Percentiles rank a stretch among this genome's conserved stretches.
Evolutionary conservation across 2,329 filamentous ascomycete genomes (phyloP).

Genomic region (Dothistroma pini): DNA sequence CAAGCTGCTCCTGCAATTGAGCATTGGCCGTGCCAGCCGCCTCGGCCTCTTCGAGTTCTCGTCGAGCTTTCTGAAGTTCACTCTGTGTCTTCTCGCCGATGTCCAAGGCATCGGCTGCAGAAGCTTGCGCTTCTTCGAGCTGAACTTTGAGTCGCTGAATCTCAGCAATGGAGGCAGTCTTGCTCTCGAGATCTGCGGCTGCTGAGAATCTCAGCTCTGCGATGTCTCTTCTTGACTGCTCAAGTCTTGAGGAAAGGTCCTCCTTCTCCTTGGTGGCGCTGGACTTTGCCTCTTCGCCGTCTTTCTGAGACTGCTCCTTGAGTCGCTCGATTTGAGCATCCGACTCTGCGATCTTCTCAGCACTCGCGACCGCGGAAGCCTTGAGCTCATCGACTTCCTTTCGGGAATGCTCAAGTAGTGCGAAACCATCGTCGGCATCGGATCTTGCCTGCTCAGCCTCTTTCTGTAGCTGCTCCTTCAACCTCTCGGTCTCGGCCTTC

Average conservation of each 20-base stretch:
- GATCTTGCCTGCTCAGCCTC: neutral
- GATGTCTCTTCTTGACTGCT: neutral
- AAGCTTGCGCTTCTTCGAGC: neutral
- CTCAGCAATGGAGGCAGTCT: neutral
- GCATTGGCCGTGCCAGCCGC: neutral
- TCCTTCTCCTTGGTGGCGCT: neutral
- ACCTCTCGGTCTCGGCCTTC: neutral
- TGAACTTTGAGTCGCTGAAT: neutral
- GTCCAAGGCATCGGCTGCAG: neutral
- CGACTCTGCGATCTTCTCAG: neutral
- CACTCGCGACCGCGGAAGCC: slow-evolving; percentile 6
- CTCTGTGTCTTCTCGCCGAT: neutral
- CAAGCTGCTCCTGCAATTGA: slow-evolving; percentile 1
- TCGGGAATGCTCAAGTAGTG: slow-evolving; percentile 2
- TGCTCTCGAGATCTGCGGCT: neutral
- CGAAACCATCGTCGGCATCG: neutral
- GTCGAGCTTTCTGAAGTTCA: neutral
- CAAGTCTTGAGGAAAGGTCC: slow-evolving; percentile 1
- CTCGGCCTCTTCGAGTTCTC: neutral
- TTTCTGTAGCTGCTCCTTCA: neutral
- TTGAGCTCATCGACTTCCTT: slow-evolving; percentile 1
- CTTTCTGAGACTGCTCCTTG: neutral
- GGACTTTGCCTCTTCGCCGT: neutral
- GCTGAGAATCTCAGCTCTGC: neutral
- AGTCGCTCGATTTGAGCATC: neutral